phyloP scores from a whole-genome alignment of 129 eudicot species.

The carrot (Daucus carota) region DNA sequence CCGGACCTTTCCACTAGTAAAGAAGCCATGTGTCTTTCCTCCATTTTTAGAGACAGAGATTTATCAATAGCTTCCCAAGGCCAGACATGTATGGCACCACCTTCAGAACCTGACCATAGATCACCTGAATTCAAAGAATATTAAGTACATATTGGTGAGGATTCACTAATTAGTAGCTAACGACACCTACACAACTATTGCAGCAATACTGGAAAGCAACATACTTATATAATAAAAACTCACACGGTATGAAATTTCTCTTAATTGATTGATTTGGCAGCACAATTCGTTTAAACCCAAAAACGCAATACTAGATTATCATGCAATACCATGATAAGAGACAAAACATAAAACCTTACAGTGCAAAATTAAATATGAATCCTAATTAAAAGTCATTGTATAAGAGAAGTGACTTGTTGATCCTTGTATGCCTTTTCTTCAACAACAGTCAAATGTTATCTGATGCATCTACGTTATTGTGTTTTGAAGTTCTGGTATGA shows the following conservation, averaged over 20 bases:
- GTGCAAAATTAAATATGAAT: neutral
- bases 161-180: neutral
- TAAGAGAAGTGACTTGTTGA: neutral
- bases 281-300: neutral
- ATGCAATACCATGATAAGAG: neutral
- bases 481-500: neutral
- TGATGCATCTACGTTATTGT: neutral
- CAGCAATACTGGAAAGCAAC: neutral
- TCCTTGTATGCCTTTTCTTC: neutral
- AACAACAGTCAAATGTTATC: neutral
- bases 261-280: no score
- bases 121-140: conserved; percentile 58
- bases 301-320: neutral
- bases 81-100: conserved; percentile 44
- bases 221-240: neutral
- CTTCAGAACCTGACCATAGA: conserved; percentile 60
- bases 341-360: neutral
- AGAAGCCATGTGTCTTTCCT: conserved; percentile 65
- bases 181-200: no score
- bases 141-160: conserved; percentile 8
- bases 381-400: neutral
- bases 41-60: conserved; percentile 43
- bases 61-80: conserved; percentile 65
- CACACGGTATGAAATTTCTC: neutral
- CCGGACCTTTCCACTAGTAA: conserved; percentile 49